phyloP scores from a whole-genome alignment of 176 grass and related monocot genomes.

The Triticum timopheevii region DNA sequence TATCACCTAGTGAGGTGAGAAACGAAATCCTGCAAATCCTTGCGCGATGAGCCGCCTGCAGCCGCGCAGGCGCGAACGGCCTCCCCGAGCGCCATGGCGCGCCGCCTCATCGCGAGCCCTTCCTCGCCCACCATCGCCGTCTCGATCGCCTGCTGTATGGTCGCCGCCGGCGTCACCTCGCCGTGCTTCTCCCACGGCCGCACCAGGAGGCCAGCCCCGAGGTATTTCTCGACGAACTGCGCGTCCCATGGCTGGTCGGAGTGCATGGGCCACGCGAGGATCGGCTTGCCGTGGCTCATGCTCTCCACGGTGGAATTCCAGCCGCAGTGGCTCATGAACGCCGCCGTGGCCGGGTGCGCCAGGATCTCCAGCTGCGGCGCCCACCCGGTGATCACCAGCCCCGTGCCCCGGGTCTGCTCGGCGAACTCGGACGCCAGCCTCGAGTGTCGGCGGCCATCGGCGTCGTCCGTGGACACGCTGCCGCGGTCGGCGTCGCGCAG shows the following conservation, averaged over 20 bases:
- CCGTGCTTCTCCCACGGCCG: conserved; percentile 37
- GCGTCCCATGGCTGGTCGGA: conserved; percentile 66
- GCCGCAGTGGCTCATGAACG: conserved; percentile 86
- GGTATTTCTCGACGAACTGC: conserved; percentile 39
- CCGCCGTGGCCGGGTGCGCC: conserved; percentile 44
- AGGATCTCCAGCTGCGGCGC: conserved; percentile 83
- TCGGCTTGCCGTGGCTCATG: conserved; percentile 61
- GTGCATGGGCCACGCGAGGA: conserved; percentile 77
- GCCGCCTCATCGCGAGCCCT: background rate
- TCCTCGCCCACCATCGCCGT: background rate
- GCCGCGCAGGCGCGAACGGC: background rate
- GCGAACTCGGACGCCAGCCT: conserved; percentile 17
- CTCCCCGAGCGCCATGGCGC: background rate
- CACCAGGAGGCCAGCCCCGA: conserved; percentile 14
- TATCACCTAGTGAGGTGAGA: conserved; percentile 3
- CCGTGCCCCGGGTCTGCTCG: conserved; percentile 3
- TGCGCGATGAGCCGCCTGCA: background rate
- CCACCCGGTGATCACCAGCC: conserved; percentile 62
- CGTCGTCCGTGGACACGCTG: background rate
- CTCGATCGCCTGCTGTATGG: background rate
- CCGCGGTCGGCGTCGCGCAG: conserved; percentile 54
- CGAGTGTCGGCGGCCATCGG: background rate
- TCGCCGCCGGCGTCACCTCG: background rate
- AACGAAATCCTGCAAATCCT: background rate
- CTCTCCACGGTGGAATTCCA: conserved; percentile 85